Conservation (phyloP, 164 flowering plant species). For the Macadamia tetraphylla region DNA sequence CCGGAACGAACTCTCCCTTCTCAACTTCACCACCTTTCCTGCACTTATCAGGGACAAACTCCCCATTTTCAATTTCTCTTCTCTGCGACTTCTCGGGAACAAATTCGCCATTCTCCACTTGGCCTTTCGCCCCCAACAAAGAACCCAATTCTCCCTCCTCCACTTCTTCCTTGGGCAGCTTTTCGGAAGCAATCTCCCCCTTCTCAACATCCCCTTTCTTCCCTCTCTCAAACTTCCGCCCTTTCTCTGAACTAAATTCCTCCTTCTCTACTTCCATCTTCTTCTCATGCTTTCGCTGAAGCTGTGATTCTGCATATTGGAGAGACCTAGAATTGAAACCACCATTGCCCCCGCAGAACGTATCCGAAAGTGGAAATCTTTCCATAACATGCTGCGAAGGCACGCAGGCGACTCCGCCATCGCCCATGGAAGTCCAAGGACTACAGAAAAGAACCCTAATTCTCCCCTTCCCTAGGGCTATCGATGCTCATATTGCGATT, state of each 20-base stretch:
- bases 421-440: constrained; percentile 77
- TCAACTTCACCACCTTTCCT: constrained; percentile 15
- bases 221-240: constrained; percentile 18
- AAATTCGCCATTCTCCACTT: constrained; percentile 55
- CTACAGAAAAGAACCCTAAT: constrained; percentile 45
- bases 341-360: constrained; percentile 50
- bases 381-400: constrained; percentile 84
- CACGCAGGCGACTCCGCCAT: constrained; percentile 93
- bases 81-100: constrained; percentile 28
- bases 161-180: constrained; percentile 43
- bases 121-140: constrained; percentile 23
- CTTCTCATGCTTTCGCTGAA: constrained; percentile 32
- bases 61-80: constrained; percentile 49
- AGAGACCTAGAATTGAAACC: constrained; percentile 37
- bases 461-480: constrained; percentile 62
- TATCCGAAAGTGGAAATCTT: constrained; percentile 51
- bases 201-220: constrained; percentile 28
- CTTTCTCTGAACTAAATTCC: constrained; percentile 11
- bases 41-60: constrained; percentile 21
- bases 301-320: constrained; percentile 23
- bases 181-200: constrained; percentile 21
- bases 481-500: constrained; percentile 76
- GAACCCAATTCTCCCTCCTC: constrained; percentile 79
- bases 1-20: neutral
- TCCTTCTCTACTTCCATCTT: constrained; percentile 39